Percentiles rank a stretch among this genome's conserved stretches.
Conservation (phyloP, 805 yeast genomes). For the Monosporozyma aquatica region DNA sequence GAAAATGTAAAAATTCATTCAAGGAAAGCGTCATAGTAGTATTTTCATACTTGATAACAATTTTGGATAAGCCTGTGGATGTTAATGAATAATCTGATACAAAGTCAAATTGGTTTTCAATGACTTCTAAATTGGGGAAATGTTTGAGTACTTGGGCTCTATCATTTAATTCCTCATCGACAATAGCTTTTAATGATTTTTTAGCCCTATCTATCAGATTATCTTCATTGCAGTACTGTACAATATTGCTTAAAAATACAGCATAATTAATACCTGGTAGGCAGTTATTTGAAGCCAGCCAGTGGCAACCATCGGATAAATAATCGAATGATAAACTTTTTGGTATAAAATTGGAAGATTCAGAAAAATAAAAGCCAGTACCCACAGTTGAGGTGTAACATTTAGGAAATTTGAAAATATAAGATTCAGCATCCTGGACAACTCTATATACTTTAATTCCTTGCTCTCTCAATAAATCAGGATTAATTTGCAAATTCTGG, state of each 20-base stretch:
- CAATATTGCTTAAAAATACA: conserved; percentile 40
- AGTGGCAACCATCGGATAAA: conserved; percentile 40
- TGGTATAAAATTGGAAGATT: conserved; percentile 50
- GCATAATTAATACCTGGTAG: conserved; percentile 46
- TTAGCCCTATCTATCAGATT: conserved; percentile 30
- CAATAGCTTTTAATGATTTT: conserved; percentile 21
- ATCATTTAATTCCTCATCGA: conserved; percentile 34
- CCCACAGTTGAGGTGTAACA: conserved; percentile 44
- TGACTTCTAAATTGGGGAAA: conserved; percentile 29
- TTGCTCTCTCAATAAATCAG: conserved; percentile 36
- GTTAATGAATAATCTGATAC: conserved; percentile 47
- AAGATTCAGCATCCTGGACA: conserved; percentile 55
- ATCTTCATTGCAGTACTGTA: conserved; percentile 34
- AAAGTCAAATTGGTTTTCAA: conserved; percentile 32
- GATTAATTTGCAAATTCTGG: conserved; percentile 37
- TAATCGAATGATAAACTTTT: conserved; percentile 41
- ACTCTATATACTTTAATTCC: conserved; percentile 43
- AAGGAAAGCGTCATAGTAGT: conserved; percentile 29
- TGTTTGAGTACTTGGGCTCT: conserved; percentile 33
- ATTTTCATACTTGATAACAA: conserved; percentile 33
- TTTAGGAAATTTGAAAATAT: conserved; percentile 48
- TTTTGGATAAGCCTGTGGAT: conserved; percentile 46
- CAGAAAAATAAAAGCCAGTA: conserved; percentile 48
- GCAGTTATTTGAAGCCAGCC: conserved; percentile 41
- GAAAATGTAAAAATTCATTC: conserved; percentile 25